Evolutionary conservation across 768 basidiomycete species (phyloP), one percentile per base, ranked within the genome.

Genomic region (Macrocybe gigantea): DNA sequence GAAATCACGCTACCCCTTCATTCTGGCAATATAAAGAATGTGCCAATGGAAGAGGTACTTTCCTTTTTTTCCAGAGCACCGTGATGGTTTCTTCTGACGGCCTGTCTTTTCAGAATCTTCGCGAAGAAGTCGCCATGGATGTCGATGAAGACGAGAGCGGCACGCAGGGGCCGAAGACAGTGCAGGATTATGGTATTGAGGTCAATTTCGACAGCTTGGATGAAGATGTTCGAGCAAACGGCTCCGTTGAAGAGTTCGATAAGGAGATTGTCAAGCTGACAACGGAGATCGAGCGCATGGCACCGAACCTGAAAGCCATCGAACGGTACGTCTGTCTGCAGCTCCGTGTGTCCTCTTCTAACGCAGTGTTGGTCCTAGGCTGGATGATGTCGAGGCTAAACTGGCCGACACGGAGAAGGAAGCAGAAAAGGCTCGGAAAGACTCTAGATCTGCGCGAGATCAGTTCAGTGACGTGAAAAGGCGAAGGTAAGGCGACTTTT

Each of bases 271-370:
- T 74, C 6, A 88, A 84, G 57, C 67, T 93, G 29, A 79, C 72
- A 45, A 66, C 73, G 8, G 94, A 97, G 54, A 93, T 97, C 44
- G 92, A 94, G 56, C 78, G 81, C 44, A 90, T 98, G 85, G 89
- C 92, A 1, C 94, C 95, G 8, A 99, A 98, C 62, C 74, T 97
- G 80, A 98, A 98, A 64, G 95, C 95, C 0, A 88, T 94, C 54
- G 93, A 97, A 53, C 73, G 85, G 86, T 87, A 49, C 13, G 82
- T 60, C 1, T 30, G 10, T 49, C 14, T 11, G 15, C n/a, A 8
- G 29, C 37, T 41, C 12, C 41, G 32, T 48, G 30, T 10, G 35
- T 6, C 12, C n/a, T 6, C 5, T 22, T 22, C 6, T 1, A 40
- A 37, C 15, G 8, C 35, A 49, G 7, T 53, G 1, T 7, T 29